Percentiles rank a stretch among this genome's conserved stretches.
phyloP scores from a whole-genome alignment of 257 asterid genomes.

The Leonotis leonurus region DNA sequence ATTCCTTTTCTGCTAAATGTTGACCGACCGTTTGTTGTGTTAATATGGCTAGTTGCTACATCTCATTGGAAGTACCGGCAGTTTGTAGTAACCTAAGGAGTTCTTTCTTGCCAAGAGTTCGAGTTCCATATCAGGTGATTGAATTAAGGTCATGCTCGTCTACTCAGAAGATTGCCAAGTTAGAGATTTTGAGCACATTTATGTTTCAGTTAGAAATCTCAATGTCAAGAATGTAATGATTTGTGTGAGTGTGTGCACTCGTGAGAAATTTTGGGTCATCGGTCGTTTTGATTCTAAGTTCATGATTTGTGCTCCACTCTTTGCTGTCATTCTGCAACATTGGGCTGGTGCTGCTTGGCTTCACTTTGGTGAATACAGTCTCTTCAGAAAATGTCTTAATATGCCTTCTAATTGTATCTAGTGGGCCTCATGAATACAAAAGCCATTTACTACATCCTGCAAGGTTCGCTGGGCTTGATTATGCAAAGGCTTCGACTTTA shows the following conservation, averaged over 20 bases:
- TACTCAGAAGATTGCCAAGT: conserved; percentile 6
- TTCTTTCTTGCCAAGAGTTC: not conserved
- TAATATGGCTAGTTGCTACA: not conserved
- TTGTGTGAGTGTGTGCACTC: conserved; percentile 9
- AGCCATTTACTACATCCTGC: conserved; percentile 8
- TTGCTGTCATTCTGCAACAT: conserved; percentile 22
- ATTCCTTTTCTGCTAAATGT: not conserved
- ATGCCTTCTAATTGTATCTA: conserved; percentile 15
- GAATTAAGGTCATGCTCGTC: conserved; percentile 17
- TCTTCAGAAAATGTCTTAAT: conserved; percentile 9
- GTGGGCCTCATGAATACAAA: not conserved
- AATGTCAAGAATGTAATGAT: conserved; percentile 1
- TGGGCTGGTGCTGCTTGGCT: conserved; percentile 18
- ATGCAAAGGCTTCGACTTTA: conserved; percentile 14
- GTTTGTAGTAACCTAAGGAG: not conserved
- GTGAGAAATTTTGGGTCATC: conserved; percentile 4
- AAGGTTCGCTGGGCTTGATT: conserved; percentile 8
- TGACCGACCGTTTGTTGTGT: not conserved
- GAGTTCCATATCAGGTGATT: not conserved
- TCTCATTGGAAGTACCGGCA: not conserved
- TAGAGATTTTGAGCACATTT: conserved; percentile 4
- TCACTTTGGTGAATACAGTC: conserved; percentile 8
- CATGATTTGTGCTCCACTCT: conserved; percentile 12
- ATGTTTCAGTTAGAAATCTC: conserved; percentile 3
- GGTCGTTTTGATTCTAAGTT: not conserved